Evolutionary conservation across 805 yeast species (phyloP).

Genomic region (Wickerhamomyces xylosicus): DNA sequence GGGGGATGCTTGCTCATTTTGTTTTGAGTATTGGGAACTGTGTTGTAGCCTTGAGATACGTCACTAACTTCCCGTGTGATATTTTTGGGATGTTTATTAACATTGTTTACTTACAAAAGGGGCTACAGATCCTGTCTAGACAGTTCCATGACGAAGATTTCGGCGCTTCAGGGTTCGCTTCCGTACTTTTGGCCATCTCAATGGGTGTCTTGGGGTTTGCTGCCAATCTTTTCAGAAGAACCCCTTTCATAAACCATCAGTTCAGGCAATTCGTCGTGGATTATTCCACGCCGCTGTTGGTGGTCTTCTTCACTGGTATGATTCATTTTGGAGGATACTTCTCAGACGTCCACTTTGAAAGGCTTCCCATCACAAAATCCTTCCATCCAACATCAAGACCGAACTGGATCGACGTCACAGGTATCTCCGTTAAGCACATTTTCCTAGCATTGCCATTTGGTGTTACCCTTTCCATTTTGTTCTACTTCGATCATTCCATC

Average conservation of each 20-base stretch:
- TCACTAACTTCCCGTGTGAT: slow-evolving; percentile 80
- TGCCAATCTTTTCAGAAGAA: slow-evolving; percentile 37
- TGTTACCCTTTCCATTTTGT: slow-evolving; percentile 66
- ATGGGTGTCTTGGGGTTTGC: slow-evolving; percentile 73
- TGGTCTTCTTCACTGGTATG: slow-evolving; percentile 87
- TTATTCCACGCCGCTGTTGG: slow-evolving; percentile 76
- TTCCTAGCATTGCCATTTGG: slow-evolving; percentile 94
- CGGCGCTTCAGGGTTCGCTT: slow-evolving; percentile 52
- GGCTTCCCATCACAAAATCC: slow-evolving; percentile 59
- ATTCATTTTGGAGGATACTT: slow-evolving; percentile 83
- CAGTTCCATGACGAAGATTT: slow-evolving; percentile 45
- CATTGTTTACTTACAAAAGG: slow-evolving; percentile 81
- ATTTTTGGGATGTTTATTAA: slow-evolving; percentile 90
- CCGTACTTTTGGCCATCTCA: slow-evolving; percentile 62
- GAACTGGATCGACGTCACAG: slow-evolving; percentile 30
- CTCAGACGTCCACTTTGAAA: slow-evolving; percentile 42
- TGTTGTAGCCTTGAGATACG: slow-evolving; percentile 55
- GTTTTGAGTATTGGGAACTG: slow-evolving; percentile 59
- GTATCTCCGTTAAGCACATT: slow-evolving; percentile 51
- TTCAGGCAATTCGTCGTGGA: slow-evolving; percentile 69
- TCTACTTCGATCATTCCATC: slow-evolving; percentile 93
- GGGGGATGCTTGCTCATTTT: slow-evolving; percentile 82
- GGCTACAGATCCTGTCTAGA: slow-evolving; percentile 65
- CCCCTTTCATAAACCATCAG: slow-evolving; percentile 50
- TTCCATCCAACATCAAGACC: slow-evolving; percentile 58